A percentile compares a stretch with the other conserved stretches of the same genome.
These are phyloP conservation scores for Euphorbia celastroides DNA, from an alignment of 441 rosid genomes.

Conservation along the genomic window DNA sequence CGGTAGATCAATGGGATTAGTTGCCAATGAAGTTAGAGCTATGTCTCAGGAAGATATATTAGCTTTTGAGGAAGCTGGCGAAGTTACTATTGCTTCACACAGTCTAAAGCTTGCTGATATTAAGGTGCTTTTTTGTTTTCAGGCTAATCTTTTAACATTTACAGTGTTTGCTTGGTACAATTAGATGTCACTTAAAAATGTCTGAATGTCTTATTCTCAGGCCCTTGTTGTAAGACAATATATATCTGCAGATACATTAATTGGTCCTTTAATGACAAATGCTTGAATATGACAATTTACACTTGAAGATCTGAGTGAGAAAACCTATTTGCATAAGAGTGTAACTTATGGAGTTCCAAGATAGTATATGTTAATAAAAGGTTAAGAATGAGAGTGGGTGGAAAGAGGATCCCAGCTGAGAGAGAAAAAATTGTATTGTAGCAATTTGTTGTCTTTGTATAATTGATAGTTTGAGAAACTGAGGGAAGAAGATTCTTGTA, in stretches of 20 bases:
- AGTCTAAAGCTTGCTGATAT: constrained; percentile 63
- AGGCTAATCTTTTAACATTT: neutral
- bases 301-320: no score
- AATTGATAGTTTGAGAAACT: neutral
- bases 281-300: neutral
- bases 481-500: neutral
- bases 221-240: no score
- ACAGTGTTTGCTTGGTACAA: neutral
- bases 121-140: constrained; percentile 42
- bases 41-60: constrained; percentile 84
- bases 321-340: neutral
- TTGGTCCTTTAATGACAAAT: neutral
- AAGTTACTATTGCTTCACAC: constrained; percentile 68
- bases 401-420: neutral
- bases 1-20: constrained; percentile 87
- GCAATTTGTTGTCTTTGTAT: neutral
- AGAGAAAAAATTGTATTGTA: neutral
- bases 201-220: no score
- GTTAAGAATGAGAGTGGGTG: neutral
- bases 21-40: constrained; percentile 73
- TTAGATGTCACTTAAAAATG: neutral
- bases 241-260: no score
- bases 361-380: neutral
- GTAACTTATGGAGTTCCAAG: neutral
- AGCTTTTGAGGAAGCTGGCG: constrained; percentile 68